Evolutionary conservation across 2,329 filamentous ascomycete genomes (phyloP).

Genomic region (Capronia coronata): DNA sequence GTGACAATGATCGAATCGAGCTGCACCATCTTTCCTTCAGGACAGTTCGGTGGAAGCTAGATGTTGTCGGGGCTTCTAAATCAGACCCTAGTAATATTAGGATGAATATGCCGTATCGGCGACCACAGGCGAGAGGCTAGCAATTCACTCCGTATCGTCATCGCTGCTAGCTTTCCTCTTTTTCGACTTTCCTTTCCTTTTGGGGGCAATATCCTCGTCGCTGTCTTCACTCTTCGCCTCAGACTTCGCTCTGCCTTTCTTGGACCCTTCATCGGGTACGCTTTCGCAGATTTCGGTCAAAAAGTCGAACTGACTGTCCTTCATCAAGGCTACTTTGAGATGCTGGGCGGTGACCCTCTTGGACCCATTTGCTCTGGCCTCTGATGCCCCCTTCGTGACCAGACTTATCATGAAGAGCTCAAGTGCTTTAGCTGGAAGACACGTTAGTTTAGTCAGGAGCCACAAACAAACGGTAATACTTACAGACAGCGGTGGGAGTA

Average conservation of each 20-base stretch:
- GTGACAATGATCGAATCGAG: background rate
- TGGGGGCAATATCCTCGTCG: slow-evolving; percentile 23
- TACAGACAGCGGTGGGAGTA: slow-evolving; percentile 84
- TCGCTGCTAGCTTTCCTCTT: slow-evolving; percentile 22
- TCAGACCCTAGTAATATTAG: background rate
- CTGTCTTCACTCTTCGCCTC: slow-evolving; percentile 27
- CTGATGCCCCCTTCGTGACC: slow-evolving; percentile 77
- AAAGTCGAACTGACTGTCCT: slow-evolving; percentile 91
- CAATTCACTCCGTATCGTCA: slow-evolving; percentile 20
- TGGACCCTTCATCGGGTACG: slow-evolving; percentile 53
- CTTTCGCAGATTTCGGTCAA: slow-evolving; percentile 83
- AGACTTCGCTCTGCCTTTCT: slow-evolving; percentile 25
- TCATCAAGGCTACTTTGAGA: slow-evolving; percentile 82
- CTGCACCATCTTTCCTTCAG: background rate
- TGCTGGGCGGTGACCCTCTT: slow-evolving; percentile 87
- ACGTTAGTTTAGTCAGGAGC: slow-evolving; percentile 23
- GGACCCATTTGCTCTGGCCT: slow-evolving; percentile 63
- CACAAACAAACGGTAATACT: slow-evolving; percentile 32
- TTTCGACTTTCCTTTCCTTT: slow-evolving; percentile 22
- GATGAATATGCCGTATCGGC: too few species aligned
- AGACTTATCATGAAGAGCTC: slow-evolving; percentile 97
- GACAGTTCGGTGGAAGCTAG: background rate
- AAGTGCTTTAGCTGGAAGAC: slow-evolving; percentile 69
- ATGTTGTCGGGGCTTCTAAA: background rate
- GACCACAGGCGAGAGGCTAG: background rate